Evolutionary conservation across 192 early-diverging fungal genomes (phyloP).

Genomic region (Mortierella hygrophila): DNA sequence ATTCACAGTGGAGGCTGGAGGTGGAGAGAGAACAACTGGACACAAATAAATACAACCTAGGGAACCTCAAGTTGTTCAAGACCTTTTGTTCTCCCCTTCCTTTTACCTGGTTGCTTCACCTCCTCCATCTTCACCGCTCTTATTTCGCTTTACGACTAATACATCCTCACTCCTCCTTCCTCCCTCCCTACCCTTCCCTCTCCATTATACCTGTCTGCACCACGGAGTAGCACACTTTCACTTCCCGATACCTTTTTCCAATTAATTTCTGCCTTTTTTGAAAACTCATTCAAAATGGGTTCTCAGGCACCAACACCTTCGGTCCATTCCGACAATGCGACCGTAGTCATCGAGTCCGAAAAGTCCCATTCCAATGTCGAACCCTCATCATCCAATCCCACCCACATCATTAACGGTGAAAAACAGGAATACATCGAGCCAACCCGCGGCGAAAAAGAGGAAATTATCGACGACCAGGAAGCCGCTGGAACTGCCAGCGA

Average conservation of each 20-base stretch:
- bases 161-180: background rate
- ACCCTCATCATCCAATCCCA: slow-evolving; percentile 10
- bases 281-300: slow-evolving; percentile 6
- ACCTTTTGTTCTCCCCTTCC: background rate
- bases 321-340: slow-evolving; percentile 38
- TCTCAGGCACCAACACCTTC: slow-evolving; percentile 21
- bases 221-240: background rate
- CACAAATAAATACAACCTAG: slow-evolving; percentile 1
- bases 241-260: background rate
- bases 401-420: background rate
- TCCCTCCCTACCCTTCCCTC: background rate
- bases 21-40: background rate
- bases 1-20: background rate
- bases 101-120: background rate
- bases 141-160: background rate
- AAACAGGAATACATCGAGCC: slow-evolving; percentile 23
- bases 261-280: background rate
- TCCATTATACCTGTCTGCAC: background rate
- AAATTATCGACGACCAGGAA: background rate
- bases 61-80: background rate
- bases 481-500: background rate
- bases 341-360: slow-evolving; percentile 42
- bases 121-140: background rate
- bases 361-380: slow-evolving; percentile 16
- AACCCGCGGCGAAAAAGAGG: background rate